Conservation (phyloP, 352 stramenopile species). For the Globisporangium uncinulatum region DNA sequence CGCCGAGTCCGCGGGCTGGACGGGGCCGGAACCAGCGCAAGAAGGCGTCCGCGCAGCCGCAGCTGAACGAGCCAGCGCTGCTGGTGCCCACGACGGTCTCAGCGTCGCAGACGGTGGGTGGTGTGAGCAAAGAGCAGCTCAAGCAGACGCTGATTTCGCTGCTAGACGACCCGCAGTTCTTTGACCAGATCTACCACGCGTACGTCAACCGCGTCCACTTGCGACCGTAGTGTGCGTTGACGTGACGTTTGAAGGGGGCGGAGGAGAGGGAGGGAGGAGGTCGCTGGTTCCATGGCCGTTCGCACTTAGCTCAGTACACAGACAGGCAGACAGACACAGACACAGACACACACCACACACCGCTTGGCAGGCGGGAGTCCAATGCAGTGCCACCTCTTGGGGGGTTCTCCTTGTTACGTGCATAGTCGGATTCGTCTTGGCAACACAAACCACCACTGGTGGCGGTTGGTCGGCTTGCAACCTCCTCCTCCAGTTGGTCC, state of each 20-base stretch:
- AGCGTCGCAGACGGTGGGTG: not conserved
- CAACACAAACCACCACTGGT: no score
- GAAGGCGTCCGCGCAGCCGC: constrained; percentile 15
- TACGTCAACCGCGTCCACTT: constrained; percentile 66
- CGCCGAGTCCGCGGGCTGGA: not conserved
- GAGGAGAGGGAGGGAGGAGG: not conserved
- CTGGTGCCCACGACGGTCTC: constrained; percentile 9
- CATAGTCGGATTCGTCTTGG: not conserved
- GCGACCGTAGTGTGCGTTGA: constrained; percentile 22
- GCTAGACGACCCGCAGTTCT: constrained; percentile 79
- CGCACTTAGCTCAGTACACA: no score
- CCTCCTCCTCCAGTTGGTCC: not conserved
- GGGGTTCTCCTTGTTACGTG: not conserved
- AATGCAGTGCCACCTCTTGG: no score
- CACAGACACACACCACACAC: no score
- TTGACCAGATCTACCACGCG: constrained; percentile 86
- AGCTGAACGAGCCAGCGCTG: constrained; percentile 7
- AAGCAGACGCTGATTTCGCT: constrained; percentile 80
- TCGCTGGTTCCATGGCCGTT: no score
- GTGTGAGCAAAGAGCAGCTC: constrained; percentile 79
- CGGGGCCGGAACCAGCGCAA: constrained; percentile 21
- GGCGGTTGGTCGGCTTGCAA: no score
- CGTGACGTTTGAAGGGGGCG: not conserved
- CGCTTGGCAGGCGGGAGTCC: no score
- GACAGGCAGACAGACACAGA: no score